A percentile compares a stretch with the other conserved stretches of the same genome.
These are phyloP conservation scores for Lentinula guzmanii DNA, from an alignment of 768 basidiomycete genomes.

Conservation along the genomic window DNA sequence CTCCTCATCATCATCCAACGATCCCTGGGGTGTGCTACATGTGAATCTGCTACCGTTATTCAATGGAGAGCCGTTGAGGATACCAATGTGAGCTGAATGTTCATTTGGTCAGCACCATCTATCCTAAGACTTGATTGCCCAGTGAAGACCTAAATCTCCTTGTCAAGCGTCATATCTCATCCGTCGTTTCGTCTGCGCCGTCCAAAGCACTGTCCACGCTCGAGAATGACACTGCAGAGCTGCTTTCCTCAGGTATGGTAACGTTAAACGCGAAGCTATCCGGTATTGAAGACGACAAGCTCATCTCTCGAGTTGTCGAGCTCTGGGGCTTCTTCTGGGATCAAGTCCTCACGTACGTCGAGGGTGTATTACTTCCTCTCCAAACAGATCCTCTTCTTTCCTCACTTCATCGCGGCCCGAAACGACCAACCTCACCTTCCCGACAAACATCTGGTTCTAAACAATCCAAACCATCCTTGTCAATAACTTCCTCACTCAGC, in stretches of 20 bases:
- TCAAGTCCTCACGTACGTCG: slow-evolving; percentile 79
- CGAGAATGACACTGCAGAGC: slow-evolving; percentile 73
- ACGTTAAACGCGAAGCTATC: slow-evolving; percentile 83
- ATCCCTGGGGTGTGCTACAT: slow-evolving; percentile 82
- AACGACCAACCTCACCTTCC: slow-evolving; percentile 42
- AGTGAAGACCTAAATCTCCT: slow-evolving; percentile 87
- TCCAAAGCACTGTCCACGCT: slow-evolving; percentile 69
- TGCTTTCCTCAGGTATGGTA: slow-evolving; percentile 86
- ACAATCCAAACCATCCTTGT: slow-evolving; percentile 26
- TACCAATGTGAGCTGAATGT: slow-evolving; percentile 61
- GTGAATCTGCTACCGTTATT: slow-evolving; percentile 88
- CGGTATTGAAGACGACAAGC: slow-evolving; percentile 70
- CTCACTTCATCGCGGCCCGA: slow-evolving; percentile 61
- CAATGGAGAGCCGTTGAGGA: slow-evolving; percentile 81
- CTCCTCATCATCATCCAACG: slow-evolving; percentile 30
- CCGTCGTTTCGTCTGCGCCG: slow-evolving; percentile 66
- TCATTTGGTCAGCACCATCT: neutral
- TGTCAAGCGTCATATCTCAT: slow-evolving; percentile 72
- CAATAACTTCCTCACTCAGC: slow-evolving; percentile 19
- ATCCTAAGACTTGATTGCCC: slow-evolving; percentile 9
- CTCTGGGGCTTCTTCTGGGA: slow-evolving; percentile 95
- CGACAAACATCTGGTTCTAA: slow-evolving; percentile 48
- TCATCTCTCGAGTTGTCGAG: slow-evolving; percentile 75
- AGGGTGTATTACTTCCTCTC: slow-evolving; percentile 70
- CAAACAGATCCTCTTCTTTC: slow-evolving; percentile 60